phyloP scores from a whole-genome alignment of 805 yeast genomes.

The Kazachstania bromeliacearum region DNA sequence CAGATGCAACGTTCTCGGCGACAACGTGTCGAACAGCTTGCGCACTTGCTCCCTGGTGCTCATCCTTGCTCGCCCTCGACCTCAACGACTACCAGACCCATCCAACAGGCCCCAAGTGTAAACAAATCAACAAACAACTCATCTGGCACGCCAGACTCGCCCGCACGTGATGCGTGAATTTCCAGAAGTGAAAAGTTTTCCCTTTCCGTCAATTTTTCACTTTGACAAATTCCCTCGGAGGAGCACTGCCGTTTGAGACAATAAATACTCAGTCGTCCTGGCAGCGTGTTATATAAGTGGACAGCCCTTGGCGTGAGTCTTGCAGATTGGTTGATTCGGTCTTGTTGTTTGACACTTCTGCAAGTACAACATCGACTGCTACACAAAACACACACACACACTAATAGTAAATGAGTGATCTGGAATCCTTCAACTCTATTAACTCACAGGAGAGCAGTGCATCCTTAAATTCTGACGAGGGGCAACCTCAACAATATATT shows the following conservation, averaged over 20 bases:
- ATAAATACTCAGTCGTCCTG: no score
- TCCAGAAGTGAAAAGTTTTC: no score
- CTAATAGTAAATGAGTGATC: constrained; percentile 8
- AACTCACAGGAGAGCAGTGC: constrained; percentile 8
- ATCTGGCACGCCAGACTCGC: no score
- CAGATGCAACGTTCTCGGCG: constrained; percentile 23
- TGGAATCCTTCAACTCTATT: constrained; percentile 9
- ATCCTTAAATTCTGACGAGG: constrained; percentile 11
- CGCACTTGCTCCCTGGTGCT: constrained; percentile 6
- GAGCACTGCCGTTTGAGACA: neutral
- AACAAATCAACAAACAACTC: no score
- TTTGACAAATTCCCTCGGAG: neutral
- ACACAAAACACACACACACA: constrained; percentile 1
- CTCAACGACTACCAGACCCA: no score
- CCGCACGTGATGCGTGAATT: constrained; percentile 1
- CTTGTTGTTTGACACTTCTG: no score
- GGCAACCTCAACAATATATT: constrained; percentile 22
- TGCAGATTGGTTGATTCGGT: no score
- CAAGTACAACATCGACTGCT: no score
- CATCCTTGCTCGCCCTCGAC: no score
- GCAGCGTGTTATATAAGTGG: no score
- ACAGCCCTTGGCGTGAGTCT: neutral
- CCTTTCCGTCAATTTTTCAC: no score
- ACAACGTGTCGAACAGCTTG: constrained; percentile 17
- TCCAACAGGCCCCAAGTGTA: no score